Conservation (phyloP, 2,329 filamentous ascomycete species). For the Fusarium sp. region DNA sequence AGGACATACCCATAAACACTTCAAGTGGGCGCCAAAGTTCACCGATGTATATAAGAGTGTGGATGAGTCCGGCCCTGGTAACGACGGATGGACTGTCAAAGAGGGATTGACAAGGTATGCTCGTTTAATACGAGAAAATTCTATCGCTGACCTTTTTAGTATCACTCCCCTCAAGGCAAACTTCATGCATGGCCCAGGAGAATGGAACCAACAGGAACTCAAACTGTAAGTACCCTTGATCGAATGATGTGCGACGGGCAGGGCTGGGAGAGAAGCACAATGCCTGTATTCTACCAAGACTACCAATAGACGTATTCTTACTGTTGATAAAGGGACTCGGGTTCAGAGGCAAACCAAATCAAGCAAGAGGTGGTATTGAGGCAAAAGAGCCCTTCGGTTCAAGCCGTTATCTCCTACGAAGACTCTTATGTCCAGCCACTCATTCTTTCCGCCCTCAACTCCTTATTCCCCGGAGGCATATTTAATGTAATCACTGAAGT, state of each 20-base stretch:
- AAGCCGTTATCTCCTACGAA: constrained; percentile 85
- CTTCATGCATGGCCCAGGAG: constrained; percentile 80
- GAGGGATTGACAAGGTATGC: constrained; percentile 86
- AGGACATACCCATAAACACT: constrained; percentile 82
- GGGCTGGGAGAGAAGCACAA: constrained; percentile 37
- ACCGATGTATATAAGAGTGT: constrained; percentile 89
- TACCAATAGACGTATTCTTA: constrained; percentile 55
- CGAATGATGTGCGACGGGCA: constrained; percentile 17
- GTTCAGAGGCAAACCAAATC: constrained; percentile 22
- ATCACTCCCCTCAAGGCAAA: constrained; percentile 93
- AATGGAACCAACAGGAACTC: constrained; percentile 77
- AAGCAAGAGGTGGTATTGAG: constrained; percentile 40
- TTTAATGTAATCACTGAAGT: constrained; percentile 68
- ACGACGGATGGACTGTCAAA: constrained; percentile 93
- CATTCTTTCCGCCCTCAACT: constrained; percentile 77
- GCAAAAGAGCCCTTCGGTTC: constrained; percentile 50
- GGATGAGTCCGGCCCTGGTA: constrained; percentile 81
- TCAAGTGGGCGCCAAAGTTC: constrained; percentile 94
- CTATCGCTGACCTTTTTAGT: constrained; percentile 59
- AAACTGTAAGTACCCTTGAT: constrained; percentile 77
- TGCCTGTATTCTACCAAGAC: constrained; percentile 49
- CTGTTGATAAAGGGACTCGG: constrained; percentile 47
- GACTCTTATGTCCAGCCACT: constrained; percentile 91
- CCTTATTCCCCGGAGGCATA: constrained; percentile 66
- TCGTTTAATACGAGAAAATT: not conserved